A percentile compares a stretch with the other conserved stretches of the same genome.
phyloP scores from a whole-genome alignment of 2,329 filamentous ascomycete species.

The Aureobasidium melanogenum region DNA sequence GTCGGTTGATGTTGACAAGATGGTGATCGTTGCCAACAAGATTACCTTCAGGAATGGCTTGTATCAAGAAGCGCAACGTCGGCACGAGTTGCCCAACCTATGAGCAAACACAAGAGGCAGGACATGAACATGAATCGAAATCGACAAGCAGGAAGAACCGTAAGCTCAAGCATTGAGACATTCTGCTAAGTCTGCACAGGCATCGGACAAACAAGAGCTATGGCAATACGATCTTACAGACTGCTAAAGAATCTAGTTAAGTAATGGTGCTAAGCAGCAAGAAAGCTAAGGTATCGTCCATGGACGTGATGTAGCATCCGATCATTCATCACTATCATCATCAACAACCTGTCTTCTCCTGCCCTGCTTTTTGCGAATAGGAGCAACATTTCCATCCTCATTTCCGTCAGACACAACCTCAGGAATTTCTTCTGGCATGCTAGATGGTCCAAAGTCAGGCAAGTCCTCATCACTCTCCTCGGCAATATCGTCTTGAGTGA shows the following conservation, averaged over 20 bases:
- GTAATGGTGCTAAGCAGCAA: background rate
- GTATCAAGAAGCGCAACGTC: background rate
- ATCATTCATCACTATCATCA: constrained; percentile 13
- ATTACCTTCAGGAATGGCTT: background rate
- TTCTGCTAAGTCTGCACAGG: too few relatives aligned
- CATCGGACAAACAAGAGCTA: too few relatives aligned
- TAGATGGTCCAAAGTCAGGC: background rate
- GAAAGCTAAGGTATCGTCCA: background rate
- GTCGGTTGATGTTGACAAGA: background rate
- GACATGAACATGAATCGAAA: background rate
- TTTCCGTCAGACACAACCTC: background rate
- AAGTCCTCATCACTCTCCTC: constrained; percentile 14
- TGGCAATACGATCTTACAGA: too few relatives aligned
- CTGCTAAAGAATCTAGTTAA: background rate
- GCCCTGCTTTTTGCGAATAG: background rate
- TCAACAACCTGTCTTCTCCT: constrained; percentile 13
- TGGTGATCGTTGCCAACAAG: background rate
- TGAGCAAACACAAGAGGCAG: background rate
- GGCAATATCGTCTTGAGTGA: constrained; percentile 12
- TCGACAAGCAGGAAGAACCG: background rate
- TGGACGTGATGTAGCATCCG: background rate
- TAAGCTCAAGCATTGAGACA: too few relatives aligned
- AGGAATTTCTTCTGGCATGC: background rate
- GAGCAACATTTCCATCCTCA: background rate
- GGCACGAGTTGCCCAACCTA: background rate